phyloP scores from a whole-genome alignment of 2,329 filamentous ascomycete species.

The Tothia fuscella region DNA sequence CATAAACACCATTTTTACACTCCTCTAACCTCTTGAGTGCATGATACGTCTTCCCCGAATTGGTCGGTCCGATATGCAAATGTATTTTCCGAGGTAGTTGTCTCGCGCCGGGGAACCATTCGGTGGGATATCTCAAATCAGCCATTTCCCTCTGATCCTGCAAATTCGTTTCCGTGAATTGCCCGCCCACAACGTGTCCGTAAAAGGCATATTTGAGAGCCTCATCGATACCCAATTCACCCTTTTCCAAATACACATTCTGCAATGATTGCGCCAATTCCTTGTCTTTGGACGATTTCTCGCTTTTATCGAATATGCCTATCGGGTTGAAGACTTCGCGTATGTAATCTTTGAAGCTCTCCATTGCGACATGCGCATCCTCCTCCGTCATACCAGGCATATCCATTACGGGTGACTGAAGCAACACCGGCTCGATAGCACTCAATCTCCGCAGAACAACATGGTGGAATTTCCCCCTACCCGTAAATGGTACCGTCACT shows the following conservation, averaged over 20 bases:
- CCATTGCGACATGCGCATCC: not conserved
- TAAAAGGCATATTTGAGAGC: slow-evolving; percentile 59
- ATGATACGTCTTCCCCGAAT: slow-evolving; percentile 96
- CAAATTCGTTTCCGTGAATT: slow-evolving; percentile 25
- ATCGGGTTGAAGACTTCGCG: too few relatives aligned
- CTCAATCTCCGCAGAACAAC: too few relatives aligned
- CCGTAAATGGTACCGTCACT: too few relatives aligned
- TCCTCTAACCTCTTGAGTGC: slow-evolving; percentile 75
- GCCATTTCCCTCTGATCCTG: slow-evolving; percentile 40
- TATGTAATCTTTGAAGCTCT: not conserved
- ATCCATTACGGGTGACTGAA: not conserved
- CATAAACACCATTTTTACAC: slow-evolving; percentile 69
- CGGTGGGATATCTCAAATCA: slow-evolving; percentile 78
- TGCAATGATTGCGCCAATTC: not conserved
- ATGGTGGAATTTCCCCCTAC: too few relatives aligned
- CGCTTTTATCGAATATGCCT: too few relatives aligned
- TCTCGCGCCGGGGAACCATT: slow-evolving; percentile 85
- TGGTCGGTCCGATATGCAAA: slow-evolving; percentile 90
- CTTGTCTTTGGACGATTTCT: not conserved
- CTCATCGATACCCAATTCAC: slow-evolving; percentile 38
- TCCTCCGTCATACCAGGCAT: slow-evolving; percentile 3
- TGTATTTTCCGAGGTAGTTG: slow-evolving; percentile 72
- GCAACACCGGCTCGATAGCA: slow-evolving; percentile 16
- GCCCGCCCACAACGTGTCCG: slow-evolving; percentile 20
- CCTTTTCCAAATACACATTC: slow-evolving; percentile 38